Conservation (phyloP, 371 early-diverging fungal species). For the Capillidium heterosporum region DNA sequence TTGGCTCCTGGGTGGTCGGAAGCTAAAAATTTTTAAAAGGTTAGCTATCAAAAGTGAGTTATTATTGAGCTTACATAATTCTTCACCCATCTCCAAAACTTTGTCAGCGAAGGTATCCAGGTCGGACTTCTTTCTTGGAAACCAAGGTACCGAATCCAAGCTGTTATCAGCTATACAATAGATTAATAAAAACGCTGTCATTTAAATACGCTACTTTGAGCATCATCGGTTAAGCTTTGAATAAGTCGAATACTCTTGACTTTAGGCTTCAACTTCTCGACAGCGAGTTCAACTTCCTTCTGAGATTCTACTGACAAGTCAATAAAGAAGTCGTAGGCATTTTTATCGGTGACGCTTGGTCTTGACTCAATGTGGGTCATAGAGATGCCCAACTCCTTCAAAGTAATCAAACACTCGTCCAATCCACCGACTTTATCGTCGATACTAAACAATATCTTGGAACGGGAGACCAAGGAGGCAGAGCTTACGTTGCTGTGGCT, state of each 20-base stretch:
- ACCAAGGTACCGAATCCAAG: conserved; percentile 48
- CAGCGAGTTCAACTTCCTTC: conserved; percentile 29
- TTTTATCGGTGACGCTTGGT: conserved; percentile 55
- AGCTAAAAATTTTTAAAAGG: conserved; percentile 16
- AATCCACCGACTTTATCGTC: conserved; percentile 54
- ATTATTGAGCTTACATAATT: conserved; percentile 24
- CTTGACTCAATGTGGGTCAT: conserved; percentile 85
- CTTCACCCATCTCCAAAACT: conserved; percentile 84
- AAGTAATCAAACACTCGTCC: conserved; percentile 57
- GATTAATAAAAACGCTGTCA: background rate
- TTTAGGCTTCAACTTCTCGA: conserved; percentile 32
- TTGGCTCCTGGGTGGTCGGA: conserved; percentile 90
- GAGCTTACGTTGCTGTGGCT: no score
- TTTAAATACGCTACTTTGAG: background rate
- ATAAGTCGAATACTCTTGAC: conserved; percentile 43
- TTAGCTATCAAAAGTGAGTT: background rate
- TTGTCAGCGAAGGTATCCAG: conserved; percentile 86
- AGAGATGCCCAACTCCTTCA: conserved; percentile 56
- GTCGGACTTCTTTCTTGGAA: conserved; percentile 84
- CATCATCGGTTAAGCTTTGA: conserved; percentile 9
- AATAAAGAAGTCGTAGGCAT: conserved; percentile 84
- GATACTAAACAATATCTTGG: background rate
- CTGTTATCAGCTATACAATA: background rate
- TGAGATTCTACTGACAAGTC: conserved; percentile 30
- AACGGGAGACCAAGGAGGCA: background rate